Percentiles rank a stretch among this genome's conserved stretches.
Conservation (phyloP, 352 stramenopile species). For the Phytophthora sp. region DNA sequence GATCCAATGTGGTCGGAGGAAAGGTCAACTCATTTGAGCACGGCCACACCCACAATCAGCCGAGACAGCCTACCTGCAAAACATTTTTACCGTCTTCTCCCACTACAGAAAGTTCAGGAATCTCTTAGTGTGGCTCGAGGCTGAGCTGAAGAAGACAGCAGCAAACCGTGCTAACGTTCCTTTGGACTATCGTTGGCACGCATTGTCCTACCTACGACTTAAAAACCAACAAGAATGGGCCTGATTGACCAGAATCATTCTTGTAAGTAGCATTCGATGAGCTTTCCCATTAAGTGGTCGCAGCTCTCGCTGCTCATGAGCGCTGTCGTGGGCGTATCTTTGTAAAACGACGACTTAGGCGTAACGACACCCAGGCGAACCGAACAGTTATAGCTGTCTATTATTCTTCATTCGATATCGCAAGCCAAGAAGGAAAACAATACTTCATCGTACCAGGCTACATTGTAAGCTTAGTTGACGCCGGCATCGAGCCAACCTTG, state of each 20-base stretch:
- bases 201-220: constrained; percentile 53
- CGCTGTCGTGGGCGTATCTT: constrained; percentile 49
- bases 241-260: constrained; percentile 38
- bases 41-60: constrained; percentile 77
- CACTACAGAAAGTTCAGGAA: constrained; percentile 54
- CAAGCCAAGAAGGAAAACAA: neutral
- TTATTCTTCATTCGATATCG: no score
- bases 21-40: constrained; percentile 82
- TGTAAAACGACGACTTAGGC: no score
- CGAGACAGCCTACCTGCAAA: constrained; percentile 72
- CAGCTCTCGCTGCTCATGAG: constrained; percentile 43
- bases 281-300: constrained; percentile 50
- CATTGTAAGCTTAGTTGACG: neutral
- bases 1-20: constrained; percentile 68
- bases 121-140: constrained; percentile 56
- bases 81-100: constrained; percentile 40
- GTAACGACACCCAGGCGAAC: no score
- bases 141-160: constrained; percentile 48
- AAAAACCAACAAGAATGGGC: constrained; percentile 4
- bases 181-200: constrained; percentile 60
- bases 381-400: no score
- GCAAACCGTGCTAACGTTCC: constrained; percentile 49
- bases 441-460: neutral
- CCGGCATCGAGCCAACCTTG: neutral
- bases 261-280: constrained; percentile 52